A percentile compares a stretch with the other conserved stretches of the same genome.
phyloP scores from a whole-genome alignment of 176 grass and related monocot species.

The Leersia perrieri region DNA sequence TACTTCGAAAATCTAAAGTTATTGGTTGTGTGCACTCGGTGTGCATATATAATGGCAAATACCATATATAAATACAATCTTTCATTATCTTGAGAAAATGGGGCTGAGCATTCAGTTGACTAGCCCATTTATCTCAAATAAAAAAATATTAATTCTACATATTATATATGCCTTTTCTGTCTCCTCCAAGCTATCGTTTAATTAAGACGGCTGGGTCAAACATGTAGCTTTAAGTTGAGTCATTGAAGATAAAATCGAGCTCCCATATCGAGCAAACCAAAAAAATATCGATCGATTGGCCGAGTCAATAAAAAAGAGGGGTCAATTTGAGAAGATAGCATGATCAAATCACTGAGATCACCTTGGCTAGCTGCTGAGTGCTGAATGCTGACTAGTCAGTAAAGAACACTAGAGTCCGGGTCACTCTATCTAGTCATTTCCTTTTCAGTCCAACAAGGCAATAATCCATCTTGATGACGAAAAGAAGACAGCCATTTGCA shows the following conservation, averaged over 20 bases:
- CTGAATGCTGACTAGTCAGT: neutral
- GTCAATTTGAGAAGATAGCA: neutral
- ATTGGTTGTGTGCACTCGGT: too few relatives aligned
- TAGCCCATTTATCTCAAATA: too few relatives aligned
- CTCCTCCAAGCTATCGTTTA: neutral
- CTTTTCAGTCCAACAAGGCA: neutral
- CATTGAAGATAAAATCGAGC: neutral
- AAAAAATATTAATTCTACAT: neutral
- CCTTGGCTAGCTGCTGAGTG: neutral
- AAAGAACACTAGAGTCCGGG: neutral
- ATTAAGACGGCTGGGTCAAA: neutral
- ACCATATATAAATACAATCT: too few relatives aligned
- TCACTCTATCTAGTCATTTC: too few relatives aligned
- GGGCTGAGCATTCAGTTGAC: too few relatives aligned
- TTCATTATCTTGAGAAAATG: too few relatives aligned
- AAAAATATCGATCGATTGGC: neutral
- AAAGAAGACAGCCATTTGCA: too few relatives aligned
- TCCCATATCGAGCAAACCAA: neutral
- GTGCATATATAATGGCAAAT: too few relatives aligned
- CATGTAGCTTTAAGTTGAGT: neutral
- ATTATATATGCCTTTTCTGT: neutral
- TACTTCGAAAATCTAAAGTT: too few relatives aligned
- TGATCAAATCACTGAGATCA: neutral
- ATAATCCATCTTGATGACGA: neutral
- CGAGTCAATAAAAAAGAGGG: neutral